phyloP scores from a whole-genome alignment of 768 basidiomycete genomes.

The Tricholoma terreum region DNA sequence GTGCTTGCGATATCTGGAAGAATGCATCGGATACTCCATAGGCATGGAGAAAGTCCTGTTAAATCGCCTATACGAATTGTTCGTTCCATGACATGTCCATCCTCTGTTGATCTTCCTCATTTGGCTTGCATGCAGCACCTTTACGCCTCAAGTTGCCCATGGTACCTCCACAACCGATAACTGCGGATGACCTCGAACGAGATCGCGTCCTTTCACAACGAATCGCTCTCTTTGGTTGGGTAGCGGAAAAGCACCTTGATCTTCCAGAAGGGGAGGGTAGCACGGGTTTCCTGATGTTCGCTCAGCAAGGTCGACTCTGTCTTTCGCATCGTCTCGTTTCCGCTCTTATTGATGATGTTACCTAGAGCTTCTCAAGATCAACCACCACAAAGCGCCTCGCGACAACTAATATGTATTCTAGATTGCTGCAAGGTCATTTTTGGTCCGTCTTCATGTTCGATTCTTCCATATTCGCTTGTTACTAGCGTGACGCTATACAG shows the following conservation, averaged over 20 bases:
- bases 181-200: conserved; percentile 93
- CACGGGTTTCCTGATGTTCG: conserved; percentile 84
- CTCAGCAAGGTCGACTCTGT: conserved; percentile 76
- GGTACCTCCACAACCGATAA: conserved; percentile 70
- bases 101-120: conserved; percentile 7
- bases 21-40: conserved; percentile 67
- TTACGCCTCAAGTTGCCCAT: conserved; percentile 78
- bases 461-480: conserved; percentile 7
- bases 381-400: conserved; percentile 97
- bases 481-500: conserved; percentile 37
- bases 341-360: not conserved
- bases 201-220: conserved; percentile 90
- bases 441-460: conserved; percentile 50
- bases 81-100: conserved; percentile 28
- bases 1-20: conserved; percentile 79
- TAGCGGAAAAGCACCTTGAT: conserved; percentile 87
- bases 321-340: not conserved
- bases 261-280: conserved; percentile 73
- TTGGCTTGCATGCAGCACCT: conserved; percentile 57
- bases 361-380: conserved; percentile 90
- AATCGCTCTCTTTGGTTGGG: conserved; percentile 88
- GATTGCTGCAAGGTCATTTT: conserved; percentile 99
- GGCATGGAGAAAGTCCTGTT: conserved; percentile 99
- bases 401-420: conserved; percentile 97
- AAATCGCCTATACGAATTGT: conserved; percentile 97